Base-by-base conservation (phyloP, 768 basidiomycete species). In the Rhizopogon vinicolor region DNA sequence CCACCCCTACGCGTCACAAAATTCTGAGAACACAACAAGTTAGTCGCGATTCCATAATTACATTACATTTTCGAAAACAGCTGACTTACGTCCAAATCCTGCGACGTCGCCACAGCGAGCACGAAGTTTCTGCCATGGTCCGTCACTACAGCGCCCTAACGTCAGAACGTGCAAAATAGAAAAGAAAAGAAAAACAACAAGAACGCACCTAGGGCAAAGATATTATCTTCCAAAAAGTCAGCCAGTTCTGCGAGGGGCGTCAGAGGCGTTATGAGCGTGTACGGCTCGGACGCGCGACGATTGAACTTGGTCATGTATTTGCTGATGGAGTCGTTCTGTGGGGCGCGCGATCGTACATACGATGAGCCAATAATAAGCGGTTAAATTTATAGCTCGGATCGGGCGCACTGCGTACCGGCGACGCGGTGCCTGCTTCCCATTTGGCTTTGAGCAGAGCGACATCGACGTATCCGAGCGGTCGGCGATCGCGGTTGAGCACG, bases 381-480 rank as follows among this genome's bases (percentile, higher is more conserved):
- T 28, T 52, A 13, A 51, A 41, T 42, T 43, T 16, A 40, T 25
- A 25, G 4, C 25, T 25, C 25, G 40, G 14, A n/a, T 41, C 28
- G 22, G 37, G 22, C 16, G 22, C 25, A 25, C 25, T 25, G 72
- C 86, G 57, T 59, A 92, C 92, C 3, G 87, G 85, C 57, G 85
- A 77, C 3, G 88, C 86, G 46, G 79, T 64, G 18, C 86, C 85
- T 3, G 82, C 80, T 70, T 93, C 86, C 85, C 90, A 95, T 64
- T 84, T 84, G 33, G 76, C 65, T 72, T 93, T 95, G 56, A 96
- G 73, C 4, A 73, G 74, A 1, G 85, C 76, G 39, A 93, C 87
- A 59, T 94, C 88, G 48, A 97, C 73, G 60, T 95, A 95, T 5
- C 94, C 94, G 18, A 96, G 69, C 5, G 90, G 92, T 63, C 81